Base-by-base conservation (phyloP, 805 yeast species). In the Ogataea kodamae region DNA sequence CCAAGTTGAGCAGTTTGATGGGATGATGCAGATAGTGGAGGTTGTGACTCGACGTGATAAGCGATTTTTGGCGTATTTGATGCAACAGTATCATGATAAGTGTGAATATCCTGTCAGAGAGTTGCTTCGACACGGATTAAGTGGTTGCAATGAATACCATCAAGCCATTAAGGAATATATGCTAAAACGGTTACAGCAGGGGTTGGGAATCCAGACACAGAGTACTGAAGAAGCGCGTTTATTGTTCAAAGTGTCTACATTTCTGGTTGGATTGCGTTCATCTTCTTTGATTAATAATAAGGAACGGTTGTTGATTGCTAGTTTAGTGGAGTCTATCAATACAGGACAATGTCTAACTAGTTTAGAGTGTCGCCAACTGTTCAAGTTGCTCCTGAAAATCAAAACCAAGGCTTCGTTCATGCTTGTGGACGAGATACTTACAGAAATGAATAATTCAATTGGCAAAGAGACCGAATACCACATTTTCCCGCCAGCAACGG, bases 401-500 rank as follows among this genome's bases (percentile, higher is more conserved):
- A 52, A 45, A 28, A 48, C 60, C 3, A 38, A 40, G n/a, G 36
- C 33, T 4, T 46, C 33, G 21, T 40, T 18, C 30, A 38, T 27
- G 0, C 44, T 61, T 14, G 70, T 72, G 1, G 44, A 52, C 13
- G 43, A 45, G 13, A 42, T 70, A 0, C 41, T 70, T 9, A 22
- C 41, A 1, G 49, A 55, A 25, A 45, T 68, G 58, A 55, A 48
- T 40, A 49, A 34, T 25, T 43, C 39, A 9, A 39, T 31, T 9
- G 23, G 10, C 8, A 17, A 25, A 25, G 15, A 25, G 18, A 43
- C 3, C 11, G 40, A 5, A 20, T 28, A 32, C 5, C 52, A 52
- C 1, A 38, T 55, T 5, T 51, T 62, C 21, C 67, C 73, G 3
- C 54, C 64, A 2, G 65, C 64, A 0, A 61, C 58, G 23, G 52